Conservation (phyloP, 2,329 filamentous ascomycete genomes). For the Amauroascus verrucosus region DNA sequence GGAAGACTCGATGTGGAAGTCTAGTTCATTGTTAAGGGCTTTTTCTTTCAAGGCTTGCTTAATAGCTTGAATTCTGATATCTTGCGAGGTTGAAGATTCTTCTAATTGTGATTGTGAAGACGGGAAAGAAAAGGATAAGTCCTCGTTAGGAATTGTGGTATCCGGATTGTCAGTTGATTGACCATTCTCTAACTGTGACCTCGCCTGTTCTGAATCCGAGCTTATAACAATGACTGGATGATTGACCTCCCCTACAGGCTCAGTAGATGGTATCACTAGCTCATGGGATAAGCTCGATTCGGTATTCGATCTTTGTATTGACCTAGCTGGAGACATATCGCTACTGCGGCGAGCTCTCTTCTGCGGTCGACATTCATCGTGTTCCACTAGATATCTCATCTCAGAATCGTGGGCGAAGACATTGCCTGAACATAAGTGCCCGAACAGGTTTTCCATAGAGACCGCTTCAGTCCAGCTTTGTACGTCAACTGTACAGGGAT, state of each 20-base stretch:
- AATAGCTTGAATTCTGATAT: conserved; percentile 13
- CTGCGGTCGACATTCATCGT: conserved; percentile 15
- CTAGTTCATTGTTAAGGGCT: conserved; percentile 12
- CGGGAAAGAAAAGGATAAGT: conserved; percentile 1
- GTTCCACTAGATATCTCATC: conserved; percentile 40
- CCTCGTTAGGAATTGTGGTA: not conserved
- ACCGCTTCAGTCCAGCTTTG: conserved; percentile 52
- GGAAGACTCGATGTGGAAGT: conserved; percentile 13
- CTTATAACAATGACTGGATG: not conserved
- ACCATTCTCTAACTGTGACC: not conserved
- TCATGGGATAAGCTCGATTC: not conserved
- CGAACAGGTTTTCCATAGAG: conserved; percentile 62
- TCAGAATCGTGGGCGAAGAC: conserved; percentile 55
- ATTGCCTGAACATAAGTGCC: conserved; percentile 51
- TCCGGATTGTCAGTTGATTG: not conserved
- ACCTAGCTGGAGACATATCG: conserved; percentile 8
- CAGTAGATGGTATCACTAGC: not conserved
- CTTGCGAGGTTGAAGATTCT: conserved; percentile 5
- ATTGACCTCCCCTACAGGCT: not conserved
- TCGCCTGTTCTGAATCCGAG: not conserved
- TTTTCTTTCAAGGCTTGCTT: conserved; percentile 15
- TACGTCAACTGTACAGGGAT: conserved; percentile 66
- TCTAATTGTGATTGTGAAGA: conserved; percentile 1
- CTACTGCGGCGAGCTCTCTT: conserved; percentile 12
- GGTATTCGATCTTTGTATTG: conserved; percentile 13